A percentile compares a stretch with the other conserved stretches of the same genome.
These are phyloP conservation scores for Taiwanofungus camphoratus DNA, from an alignment of 1,284 basidiomycete genomes.

Conservation along the genomic window DNA sequence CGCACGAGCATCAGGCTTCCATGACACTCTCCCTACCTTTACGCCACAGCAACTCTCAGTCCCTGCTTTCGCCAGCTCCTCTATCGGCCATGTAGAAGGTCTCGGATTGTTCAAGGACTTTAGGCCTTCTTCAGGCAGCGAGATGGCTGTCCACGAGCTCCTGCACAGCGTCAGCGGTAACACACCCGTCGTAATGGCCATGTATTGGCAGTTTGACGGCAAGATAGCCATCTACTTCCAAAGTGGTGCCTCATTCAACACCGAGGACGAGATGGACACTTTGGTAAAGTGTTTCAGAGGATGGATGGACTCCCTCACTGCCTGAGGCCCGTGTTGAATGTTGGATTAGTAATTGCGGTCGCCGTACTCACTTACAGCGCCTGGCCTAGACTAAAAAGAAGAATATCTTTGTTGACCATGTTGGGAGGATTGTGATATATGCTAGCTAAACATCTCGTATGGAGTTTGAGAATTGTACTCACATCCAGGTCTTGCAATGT, in stretches of 20 bases:
- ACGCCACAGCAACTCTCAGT: neutral
- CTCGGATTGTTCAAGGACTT: neutral
- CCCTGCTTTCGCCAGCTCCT: neutral
- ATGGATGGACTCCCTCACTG: neutral
- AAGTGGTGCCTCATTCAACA: neutral
- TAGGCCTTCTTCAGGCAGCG: neutral
- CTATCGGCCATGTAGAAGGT: neutral
- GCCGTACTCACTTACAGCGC: no score
- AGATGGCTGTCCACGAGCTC: neutral
- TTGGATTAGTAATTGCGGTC: no score
- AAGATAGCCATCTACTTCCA: neutral
- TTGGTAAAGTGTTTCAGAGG: neutral
- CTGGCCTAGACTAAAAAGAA: no score
- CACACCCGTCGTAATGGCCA: neutral
- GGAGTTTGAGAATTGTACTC: no score
- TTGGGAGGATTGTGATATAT: no score
- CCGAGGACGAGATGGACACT: neutral
- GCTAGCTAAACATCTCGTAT: no score
- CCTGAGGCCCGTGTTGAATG: no score
- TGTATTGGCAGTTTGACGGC: neutral
- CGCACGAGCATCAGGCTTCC: neutral
- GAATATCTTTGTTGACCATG: no score
- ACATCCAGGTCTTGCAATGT: no score
- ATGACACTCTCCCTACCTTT: neutral
- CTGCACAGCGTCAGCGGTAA: neutral